A percentile compares a stretch with the other conserved stretches of the same genome.
phyloP scores from a whole-genome alignment of 2,329 filamentous ascomycete genomes.

The Xylaria digitata region DNA sequence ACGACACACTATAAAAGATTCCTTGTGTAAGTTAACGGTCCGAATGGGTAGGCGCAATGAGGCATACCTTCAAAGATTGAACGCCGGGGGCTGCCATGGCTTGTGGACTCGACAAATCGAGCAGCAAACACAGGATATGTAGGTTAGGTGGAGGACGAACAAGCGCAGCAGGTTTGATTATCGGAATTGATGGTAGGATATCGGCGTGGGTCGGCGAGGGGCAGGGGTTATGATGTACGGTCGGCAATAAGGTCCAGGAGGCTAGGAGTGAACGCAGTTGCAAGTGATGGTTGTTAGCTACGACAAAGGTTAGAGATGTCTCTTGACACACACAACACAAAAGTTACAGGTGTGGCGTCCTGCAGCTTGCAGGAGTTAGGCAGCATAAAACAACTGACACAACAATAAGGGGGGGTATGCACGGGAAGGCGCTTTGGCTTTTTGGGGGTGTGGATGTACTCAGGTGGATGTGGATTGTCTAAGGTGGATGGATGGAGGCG shows the following conservation, averaged over 20 bases:
- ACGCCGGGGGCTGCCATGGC: slow-evolving; percentile 87
- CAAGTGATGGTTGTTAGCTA: slow-evolving; percentile 50
- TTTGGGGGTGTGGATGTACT: slow-evolving; percentile 17
- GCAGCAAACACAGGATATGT: slow-evolving; percentile 34
- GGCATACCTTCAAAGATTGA: slow-evolving; percentile 87
- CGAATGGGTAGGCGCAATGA: slow-evolving; percentile 8
- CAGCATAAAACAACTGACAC: slow-evolving; percentile 32
- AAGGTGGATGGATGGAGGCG: slow-evolving; percentile 18
- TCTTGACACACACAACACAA: slow-evolving; percentile 50
- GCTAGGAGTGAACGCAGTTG: slow-evolving; percentile 30
- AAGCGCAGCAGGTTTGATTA: slow-evolving; percentile 27
- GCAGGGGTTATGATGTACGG: slow-evolving; percentile 29
- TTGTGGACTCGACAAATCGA: slow-evolving; percentile 42
- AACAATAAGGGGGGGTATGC: slow-evolving; percentile 31
- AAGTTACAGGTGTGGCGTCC: slow-evolving; percentile 51
- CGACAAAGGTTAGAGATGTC: slow-evolving; percentile 53
- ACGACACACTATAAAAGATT: slow-evolving; percentile 82
- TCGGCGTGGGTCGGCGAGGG: slow-evolving; percentile 29
- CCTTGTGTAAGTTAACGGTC: slow-evolving; percentile 52
- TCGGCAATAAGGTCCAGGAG: slow-evolving; percentile 34
- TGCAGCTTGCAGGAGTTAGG: slow-evolving; percentile 48
- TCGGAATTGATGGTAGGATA: slow-evolving; percentile 29
- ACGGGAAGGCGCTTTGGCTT: slow-evolving; percentile 33
- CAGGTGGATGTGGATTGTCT: background rate
- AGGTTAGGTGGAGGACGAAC: slow-evolving; percentile 26